Evolutionary conservation across 306 rosid genomes (phyloP).

Genomic region (Castanea crenata): DNA sequence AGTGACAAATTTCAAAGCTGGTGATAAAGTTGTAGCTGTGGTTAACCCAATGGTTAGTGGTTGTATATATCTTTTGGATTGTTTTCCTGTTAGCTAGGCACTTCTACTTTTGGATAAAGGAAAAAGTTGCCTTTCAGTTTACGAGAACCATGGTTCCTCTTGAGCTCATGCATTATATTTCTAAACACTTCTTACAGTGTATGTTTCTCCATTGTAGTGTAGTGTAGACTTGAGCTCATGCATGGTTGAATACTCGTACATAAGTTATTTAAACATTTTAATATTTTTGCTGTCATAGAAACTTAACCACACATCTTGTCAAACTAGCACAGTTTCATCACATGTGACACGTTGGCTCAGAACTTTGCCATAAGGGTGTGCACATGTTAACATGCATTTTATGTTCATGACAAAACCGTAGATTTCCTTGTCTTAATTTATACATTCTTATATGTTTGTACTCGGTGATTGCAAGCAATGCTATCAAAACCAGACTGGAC

Average conservation of each 20-base stretch:
- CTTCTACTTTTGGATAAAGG: neutral
- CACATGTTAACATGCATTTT: too few relatives aligned
- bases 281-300: neutral
- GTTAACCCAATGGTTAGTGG: constrained; percentile 36
- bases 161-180: neutral
- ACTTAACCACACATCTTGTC: neutral
- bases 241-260: neutral
- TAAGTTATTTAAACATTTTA: neutral
- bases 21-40: constrained; percentile 62
- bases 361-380: neutral
- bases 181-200: neutral
- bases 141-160: neutral
- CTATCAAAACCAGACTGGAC: neutral
- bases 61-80: neutral
- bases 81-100: neutral
- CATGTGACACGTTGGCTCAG: neutral
- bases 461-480: neutral
- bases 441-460: neutral
- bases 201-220: neutral
- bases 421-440: neutral
- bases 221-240: neutral
- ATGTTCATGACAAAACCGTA: neutral
- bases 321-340: neutral
- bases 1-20: constrained; percentile 52
- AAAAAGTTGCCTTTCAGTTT: neutral